These are phyloP conservation scores for Yamadazyma sp. DNA, from an alignment of 1,139 yeast genomes.

Conservation along the genomic window DNA sequence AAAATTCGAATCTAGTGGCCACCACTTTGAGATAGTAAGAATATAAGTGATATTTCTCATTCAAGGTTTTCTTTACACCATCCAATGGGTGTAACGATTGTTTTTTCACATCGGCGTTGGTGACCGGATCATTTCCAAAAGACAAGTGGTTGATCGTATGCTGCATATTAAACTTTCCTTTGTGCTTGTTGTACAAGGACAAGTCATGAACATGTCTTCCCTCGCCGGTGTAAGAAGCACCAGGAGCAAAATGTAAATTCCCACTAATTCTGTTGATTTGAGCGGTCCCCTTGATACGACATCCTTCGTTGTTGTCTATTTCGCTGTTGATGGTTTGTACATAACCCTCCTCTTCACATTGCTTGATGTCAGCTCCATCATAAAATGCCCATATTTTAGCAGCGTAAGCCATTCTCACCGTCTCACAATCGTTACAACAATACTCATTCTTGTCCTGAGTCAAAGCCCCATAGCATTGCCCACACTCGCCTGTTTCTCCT, in stretches of 20 bases:
- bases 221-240: slow-evolving; percentile 57
- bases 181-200: slow-evolving; percentile 60
- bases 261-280: slow-evolving; percentile 85
- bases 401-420: slow-evolving; percentile 79
- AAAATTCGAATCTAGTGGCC: slow-evolving; percentile 78
- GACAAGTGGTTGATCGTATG: slow-evolving; percentile 79
- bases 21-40: slow-evolving; percentile 88
- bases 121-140: slow-evolving; percentile 66
- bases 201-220: slow-evolving; percentile 81
- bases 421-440: slow-evolving; percentile 86
- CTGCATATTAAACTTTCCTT: slow-evolving; percentile 61
- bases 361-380: slow-evolving; percentile 83
- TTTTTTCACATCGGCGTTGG: slow-evolving; percentile 19
- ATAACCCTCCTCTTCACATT: slow-evolving; percentile 88
- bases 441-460: slow-evolving; percentile 60
- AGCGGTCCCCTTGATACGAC: slow-evolving; percentile 79
- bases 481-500: slow-evolving; percentile 58
- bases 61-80: slow-evolving; percentile 30
- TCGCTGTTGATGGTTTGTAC: slow-evolving; percentile 58
- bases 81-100: slow-evolving; percentile 72
- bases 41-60: slow-evolving; percentile 62
- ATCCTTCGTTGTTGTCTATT: slow-evolving; percentile 68
- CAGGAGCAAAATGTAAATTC: slow-evolving; percentile 94
- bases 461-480: slow-evolving; percentile 86
- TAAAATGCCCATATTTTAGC: slow-evolving; percentile 81